phyloP scores from a whole-genome alignment of 2,329 filamentous ascomycete genomes.

The Rutstroemia sp. region DNA sequence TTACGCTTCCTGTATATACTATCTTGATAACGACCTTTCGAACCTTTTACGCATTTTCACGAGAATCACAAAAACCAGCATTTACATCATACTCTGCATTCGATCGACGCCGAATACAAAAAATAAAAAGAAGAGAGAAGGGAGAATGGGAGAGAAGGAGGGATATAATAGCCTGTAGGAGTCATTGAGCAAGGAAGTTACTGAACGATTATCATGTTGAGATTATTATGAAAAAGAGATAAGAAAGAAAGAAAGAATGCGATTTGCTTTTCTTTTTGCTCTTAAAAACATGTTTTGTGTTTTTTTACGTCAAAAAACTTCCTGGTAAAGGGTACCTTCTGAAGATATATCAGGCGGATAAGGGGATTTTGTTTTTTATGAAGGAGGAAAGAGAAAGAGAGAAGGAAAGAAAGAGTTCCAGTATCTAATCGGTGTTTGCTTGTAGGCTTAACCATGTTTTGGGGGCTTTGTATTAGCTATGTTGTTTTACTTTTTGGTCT shows the following conservation, averaged over 20 bases:
- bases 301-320: neutral
- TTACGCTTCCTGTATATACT: conserved; percentile 22
- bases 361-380: conserved; percentile 2
- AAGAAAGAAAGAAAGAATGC: neutral
- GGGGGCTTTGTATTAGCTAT: conserved; percentile 11
- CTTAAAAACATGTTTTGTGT: neutral
- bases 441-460: conserved; percentile 10
- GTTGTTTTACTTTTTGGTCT: neutral
- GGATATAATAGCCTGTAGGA: neutral
- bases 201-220: conserved; percentile 10
- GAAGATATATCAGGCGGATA: neutral
- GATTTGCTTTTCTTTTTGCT: conserved; percentile 2
- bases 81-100: neutral
- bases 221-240: conserved; percentile 7
- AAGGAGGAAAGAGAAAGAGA: neutral
- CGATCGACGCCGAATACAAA: conserved; percentile 5
- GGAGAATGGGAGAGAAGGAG: neutral
- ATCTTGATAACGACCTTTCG: conserved; percentile 10
- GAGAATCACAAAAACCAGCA: neutral
- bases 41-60: conserved; percentile 25
- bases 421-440: conserved; percentile 5
- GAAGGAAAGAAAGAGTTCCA: neutral
- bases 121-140: neutral
- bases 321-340: too few relatives aligned
- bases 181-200: neutral